Evolutionary conservation across 768 basidiomycete species (phyloP).

Genomic region (Kwoniella botswanensis): DNA sequence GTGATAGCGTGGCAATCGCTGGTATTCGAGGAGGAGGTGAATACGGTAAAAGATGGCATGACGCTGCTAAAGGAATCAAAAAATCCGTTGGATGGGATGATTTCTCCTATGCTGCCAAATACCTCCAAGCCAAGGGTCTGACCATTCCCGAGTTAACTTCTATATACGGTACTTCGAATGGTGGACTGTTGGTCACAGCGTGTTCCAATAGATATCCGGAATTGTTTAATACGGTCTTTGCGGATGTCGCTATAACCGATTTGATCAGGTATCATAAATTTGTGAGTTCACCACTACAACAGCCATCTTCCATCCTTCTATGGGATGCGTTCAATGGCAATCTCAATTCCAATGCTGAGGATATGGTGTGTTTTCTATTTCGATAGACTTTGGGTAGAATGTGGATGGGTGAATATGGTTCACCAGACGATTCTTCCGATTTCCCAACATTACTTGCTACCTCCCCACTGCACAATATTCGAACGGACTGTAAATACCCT

Average conservation of each 20-base stretch:
- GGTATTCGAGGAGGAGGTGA: slow-evolving; percentile 29
- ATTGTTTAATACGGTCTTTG: slow-evolving; percentile 19
- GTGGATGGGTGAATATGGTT: slow-evolving; percentile 25
- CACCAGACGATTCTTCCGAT: slow-evolving; percentile 20
- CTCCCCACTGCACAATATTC: slow-evolving; percentile 22
- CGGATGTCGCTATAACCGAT: slow-evolving; percentile 20
- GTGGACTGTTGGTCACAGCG: slow-evolving; percentile 25
- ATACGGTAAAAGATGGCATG: slow-evolving; percentile 31
- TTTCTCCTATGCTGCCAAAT: slow-evolving; percentile 24
- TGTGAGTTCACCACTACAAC: background rate
- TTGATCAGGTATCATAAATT: slow-evolving; percentile 20
- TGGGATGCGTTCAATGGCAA: background rate
- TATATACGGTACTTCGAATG: slow-evolving; percentile 28
- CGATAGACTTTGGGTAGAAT: slow-evolving; percentile 22
- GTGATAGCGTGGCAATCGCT: slow-evolving; percentile 22
- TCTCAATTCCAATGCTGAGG: background rate
- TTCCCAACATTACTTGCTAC: slow-evolving; percentile 12
- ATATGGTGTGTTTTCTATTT: background rate
- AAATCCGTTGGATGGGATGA: slow-evolving; percentile 23
- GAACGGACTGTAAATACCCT: slow-evolving; percentile 11
- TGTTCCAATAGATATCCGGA: slow-evolving; percentile 19
- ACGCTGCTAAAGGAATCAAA: slow-evolving; percentile 19
- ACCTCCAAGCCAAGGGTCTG: slow-evolving; percentile 23
- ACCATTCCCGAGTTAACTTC: slow-evolving; percentile 18
- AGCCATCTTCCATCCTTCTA: background rate